Conservation (phyloP, 805 yeast species). For the Pichia membranifaciens region DNA sequence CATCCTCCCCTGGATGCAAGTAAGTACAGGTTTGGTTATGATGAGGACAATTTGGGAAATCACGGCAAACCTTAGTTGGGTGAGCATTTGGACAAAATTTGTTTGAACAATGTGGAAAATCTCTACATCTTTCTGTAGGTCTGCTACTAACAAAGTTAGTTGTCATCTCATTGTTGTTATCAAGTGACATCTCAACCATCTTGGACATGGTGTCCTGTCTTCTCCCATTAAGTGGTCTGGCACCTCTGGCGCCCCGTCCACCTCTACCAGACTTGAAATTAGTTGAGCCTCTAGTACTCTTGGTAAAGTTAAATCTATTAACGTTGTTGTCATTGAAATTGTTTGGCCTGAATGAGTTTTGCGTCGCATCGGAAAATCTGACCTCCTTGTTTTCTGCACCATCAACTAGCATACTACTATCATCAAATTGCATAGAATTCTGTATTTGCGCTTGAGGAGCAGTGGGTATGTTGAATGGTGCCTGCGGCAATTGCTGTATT, state of each 20-base stretch:
- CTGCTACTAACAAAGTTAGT: conserved; percentile 35
- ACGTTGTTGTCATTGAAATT: not conserved
- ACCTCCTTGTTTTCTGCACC: conserved; percentile 23
- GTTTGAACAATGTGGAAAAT: conserved; percentile 64
- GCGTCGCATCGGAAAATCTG: conserved; percentile 26
- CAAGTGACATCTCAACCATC: conserved; percentile 31
- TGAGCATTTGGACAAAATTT: conserved; percentile 71
- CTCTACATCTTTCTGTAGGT: conserved; percentile 59
- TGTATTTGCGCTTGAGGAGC: not conserved
- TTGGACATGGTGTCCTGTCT: conserved; percentile 10
- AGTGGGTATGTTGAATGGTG: conserved; percentile 2
- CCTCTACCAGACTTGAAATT: conserved; percentile 6
- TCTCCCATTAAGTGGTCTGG: conserved; percentile 5
- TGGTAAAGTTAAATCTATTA: conserved; percentile 8
- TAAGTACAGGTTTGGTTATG: conserved; percentile 77
- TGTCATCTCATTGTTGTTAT: conserved; percentile 20
- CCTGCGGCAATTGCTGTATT: not conserved
- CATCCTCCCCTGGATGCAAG: conserved; percentile 83
- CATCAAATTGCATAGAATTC: not conserved
- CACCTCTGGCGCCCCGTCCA: conserved; percentile 1
- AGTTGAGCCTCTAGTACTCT: conserved; percentile 2
- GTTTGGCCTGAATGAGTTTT: conserved; percentile 17
- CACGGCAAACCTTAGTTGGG: conserved; percentile 70
- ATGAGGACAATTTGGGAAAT: conserved; percentile 72
- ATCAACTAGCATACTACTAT: conserved; percentile 8